Evolutionary conservation across 148 eudicot genomes (phyloP), one percentile per base, ranked within the genome.

Genomic region (Chenopodium album): DNA sequence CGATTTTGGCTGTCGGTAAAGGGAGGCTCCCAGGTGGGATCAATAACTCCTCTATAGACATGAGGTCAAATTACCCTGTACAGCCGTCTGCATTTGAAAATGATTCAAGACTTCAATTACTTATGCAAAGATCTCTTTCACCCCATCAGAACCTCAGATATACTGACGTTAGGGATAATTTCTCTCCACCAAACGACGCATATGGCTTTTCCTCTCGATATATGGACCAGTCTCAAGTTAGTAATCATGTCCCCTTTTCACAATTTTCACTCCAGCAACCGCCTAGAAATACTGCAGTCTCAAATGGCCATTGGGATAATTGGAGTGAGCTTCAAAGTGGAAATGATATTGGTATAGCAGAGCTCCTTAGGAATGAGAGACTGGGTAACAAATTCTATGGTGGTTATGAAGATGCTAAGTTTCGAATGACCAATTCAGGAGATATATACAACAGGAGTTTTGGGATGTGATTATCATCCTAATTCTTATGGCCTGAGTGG

Each of bases 1-100:
- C 99, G 64, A 97, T 97, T 79, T 82, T 97, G 87, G 98, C 99
- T 29, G 99, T 96, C 82, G 99, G 99, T 71, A 91, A 91, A 80
- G 99, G 93, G 79, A 92, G 92, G 79, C 84, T 89, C 79, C 91
- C 95, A 26, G 80, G 80, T 83, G 90, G 94, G 69, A 54, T 81
- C 66, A 92, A 86, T 81, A 88, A 82, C 76, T 74, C 86, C 76
- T 74, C 86, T 75, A 66, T 90, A 75, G 95, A 91, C 80, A 82
- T 81, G 88, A 86, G 89, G 78, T 78, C 88, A 14, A 89, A 70
- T 83, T 91, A 82, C 47, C 77, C 94, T 84, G 79, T 88, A 9
- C 98, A 92, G 70, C 76, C 82, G 7, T 86, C 85, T 87, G 79
- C 87, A 67, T 89, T 84, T 82, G 98, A 91, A 84, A 91, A 88